Base-by-base conservation (phyloP, 495 filamentous ascomycete genomes). In the Zalerion maritima region DNA sequence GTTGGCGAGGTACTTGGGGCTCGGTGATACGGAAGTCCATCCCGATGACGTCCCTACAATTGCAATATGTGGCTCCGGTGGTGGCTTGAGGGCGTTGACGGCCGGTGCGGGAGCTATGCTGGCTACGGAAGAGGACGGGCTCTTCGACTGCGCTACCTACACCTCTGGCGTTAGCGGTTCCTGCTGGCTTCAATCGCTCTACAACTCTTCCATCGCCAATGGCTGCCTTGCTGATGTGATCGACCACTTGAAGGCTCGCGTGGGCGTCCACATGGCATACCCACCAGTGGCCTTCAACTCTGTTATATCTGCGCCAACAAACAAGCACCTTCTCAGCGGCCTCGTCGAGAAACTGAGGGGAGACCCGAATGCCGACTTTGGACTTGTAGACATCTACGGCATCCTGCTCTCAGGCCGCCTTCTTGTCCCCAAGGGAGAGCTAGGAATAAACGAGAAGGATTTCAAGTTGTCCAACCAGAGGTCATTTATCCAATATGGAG, bases 91-190 rank as follows among this genome's bases (percentile, higher is more conserved):
- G 17, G 87, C 89, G 0, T 62, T 97, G 27, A 81, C 94, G 6
- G 87, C 89, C 9, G 84, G 89, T 0, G 69, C 81, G 0, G 81
- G 85, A 8, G 93, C 82, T 1, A 79, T 82, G 31, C 55, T 86
- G 9, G 80, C 81, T 18, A 64, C 83, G 3, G 65, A 78, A 15
- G 81, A 93, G 50, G 73, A 76, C 26, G 89, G 89, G 0, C 59
- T 97, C 0, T 92, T 89, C 49, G 83, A 94, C 47, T 94, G 86
- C 49, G 68, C 78, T 0, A 97, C 85, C 0, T 97, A 97, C 43
- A 86, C 83, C 1, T 82, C 89, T 14, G 89, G 89, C 5, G 89
- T 97, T 10, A 87, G 80, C 43, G 89, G 89, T 3, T 89, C 81
- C 39, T 94, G 89, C 49, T 97, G 89, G 89, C 57, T 94, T 18